These are phyloP conservation scores for Stramenopiles sp. DNA, from an alignment of 352 stramenopile genomes.

Conservation along the genomic window DNA sequence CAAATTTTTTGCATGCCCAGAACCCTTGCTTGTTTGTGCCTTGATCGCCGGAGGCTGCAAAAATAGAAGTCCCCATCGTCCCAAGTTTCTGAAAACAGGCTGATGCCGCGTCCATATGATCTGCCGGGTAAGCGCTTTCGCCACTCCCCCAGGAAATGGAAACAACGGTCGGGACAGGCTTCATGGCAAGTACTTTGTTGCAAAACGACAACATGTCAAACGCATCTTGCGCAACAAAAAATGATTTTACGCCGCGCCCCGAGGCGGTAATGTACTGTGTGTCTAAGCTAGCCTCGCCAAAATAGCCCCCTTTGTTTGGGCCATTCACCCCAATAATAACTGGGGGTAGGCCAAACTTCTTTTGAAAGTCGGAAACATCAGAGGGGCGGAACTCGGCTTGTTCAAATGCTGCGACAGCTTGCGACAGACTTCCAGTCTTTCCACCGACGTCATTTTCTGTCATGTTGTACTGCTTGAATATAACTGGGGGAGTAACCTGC, in stretches of 20 bases:
- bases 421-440: background rate
- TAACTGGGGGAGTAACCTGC: background rate
- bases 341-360: background rate
- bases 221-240: conserved; percentile 8
- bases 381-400: background rate
- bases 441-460: background rate
- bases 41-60: conserved; percentile 60
- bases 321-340: background rate
- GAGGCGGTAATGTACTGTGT: conserved; percentile 66
- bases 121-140: conserved; percentile 37
- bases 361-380: background rate
- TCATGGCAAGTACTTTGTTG: conserved; percentile 40
- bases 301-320: background rate
- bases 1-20: conserved; percentile 43
- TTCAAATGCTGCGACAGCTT: conserved; percentile 6
- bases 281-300: conserved; percentile 51
- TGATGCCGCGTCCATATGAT: conserved; percentile 40
- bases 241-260: background rate
- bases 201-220: conserved; percentile 44
- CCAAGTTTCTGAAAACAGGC: conserved; percentile 63
- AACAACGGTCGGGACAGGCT: conserved; percentile 47
- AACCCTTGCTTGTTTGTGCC: conserved; percentile 29
- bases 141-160: conserved; percentile 70
- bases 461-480: conserved; percentile 7
- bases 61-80: conserved; percentile 50